Conservation (phyloP, 2,329 filamentous ascomycete genomes). For the Cyclaneusma minus region DNA sequence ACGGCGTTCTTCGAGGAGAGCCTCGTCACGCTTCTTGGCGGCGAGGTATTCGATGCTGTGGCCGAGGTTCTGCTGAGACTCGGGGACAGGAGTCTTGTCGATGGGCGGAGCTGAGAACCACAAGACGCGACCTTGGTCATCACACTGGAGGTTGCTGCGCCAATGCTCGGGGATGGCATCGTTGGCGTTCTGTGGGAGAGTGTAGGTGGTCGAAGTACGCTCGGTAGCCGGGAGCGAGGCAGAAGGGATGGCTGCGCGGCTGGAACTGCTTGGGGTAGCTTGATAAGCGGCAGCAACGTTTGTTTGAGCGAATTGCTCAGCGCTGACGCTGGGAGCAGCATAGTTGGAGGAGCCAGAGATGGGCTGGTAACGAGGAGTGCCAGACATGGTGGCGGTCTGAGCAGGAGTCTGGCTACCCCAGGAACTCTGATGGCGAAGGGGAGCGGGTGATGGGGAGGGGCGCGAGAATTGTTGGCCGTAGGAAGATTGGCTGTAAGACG, state of each 20-base stretch:
- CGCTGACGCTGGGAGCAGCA: no score
- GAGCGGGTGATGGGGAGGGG: constrained; percentile 14
- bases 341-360: neutral
- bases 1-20: neutral
- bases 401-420: constrained; percentile 13
- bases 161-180: constrained; percentile 46
- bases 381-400: constrained; percentile 7
- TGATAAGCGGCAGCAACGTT: constrained; percentile 10
- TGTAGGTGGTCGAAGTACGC: constrained; percentile 24
- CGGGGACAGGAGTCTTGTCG: constrained; percentile 20
- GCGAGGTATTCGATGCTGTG: constrained; percentile 34
- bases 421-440: constrained; percentile 14
- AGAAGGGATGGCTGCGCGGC: constrained; percentile 16
- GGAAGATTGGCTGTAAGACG: constrained; percentile 8
- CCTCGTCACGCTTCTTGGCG: constrained; percentile 20
- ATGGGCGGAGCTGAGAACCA: constrained; percentile 55
- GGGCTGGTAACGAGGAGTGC: constrained; percentile 13
- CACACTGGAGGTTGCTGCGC: constrained; percentile 48
- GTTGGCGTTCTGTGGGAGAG: constrained; percentile 47
- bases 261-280: constrained; percentile 9
- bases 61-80: constrained; percentile 18
- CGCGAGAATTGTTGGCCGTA: constrained; percentile 17
- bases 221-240: constrained; percentile 2
- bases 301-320: no score
- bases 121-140: constrained; percentile 46